phyloP scores from a whole-genome alignment of 371 early-diverging fungal genomes.

The Mucor indicus region DNA sequence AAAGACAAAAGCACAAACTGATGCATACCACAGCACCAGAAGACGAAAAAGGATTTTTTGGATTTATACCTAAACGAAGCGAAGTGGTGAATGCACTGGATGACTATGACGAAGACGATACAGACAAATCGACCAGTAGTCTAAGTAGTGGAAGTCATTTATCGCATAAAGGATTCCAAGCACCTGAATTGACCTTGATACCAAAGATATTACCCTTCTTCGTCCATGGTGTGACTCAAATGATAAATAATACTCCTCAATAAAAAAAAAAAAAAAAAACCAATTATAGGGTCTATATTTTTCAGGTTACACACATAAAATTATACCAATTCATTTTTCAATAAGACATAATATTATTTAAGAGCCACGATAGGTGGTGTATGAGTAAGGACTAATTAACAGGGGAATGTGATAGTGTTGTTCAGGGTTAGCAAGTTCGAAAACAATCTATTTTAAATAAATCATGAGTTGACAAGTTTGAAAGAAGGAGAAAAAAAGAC shows the following conservation, averaged over 20 bases:
- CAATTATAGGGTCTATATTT: no score
- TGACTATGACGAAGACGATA: no score
- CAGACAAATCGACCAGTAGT: no score
- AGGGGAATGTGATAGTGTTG: conserved; percentile 85
- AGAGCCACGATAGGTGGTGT: conserved; percentile 87
- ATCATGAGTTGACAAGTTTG: not conserved
- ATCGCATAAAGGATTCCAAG: conserved; percentile 2
- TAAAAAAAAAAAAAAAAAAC: no score
- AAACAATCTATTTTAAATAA: conserved; percentile 53
- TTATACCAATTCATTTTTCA: conserved; percentile 1
- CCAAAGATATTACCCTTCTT: conserved; percentile 10
- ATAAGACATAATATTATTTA: conserved; percentile 30
- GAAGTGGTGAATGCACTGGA: conserved; percentile 25
- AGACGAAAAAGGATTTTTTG: conserved; percentile 18
- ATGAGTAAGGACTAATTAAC: conserved; percentile 80
- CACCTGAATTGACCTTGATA: conserved; percentile 2
- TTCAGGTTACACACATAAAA: no score
- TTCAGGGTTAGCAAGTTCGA: conserved; percentile 61
- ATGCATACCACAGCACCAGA: no score
- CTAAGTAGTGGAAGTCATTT: no score
- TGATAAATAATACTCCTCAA: no score
- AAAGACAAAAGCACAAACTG: conserved; percentile 12
- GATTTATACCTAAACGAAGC: conserved; percentile 16
- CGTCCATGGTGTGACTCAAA: no score
- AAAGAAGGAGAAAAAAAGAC: not conserved